A percentile compares a stretch with the other conserved stretches of the same genome.
Evolutionary conservation across 192 early-diverging fungal genomes (phyloP).

Genomic region (Entomortierella chlamydospora): DNA sequence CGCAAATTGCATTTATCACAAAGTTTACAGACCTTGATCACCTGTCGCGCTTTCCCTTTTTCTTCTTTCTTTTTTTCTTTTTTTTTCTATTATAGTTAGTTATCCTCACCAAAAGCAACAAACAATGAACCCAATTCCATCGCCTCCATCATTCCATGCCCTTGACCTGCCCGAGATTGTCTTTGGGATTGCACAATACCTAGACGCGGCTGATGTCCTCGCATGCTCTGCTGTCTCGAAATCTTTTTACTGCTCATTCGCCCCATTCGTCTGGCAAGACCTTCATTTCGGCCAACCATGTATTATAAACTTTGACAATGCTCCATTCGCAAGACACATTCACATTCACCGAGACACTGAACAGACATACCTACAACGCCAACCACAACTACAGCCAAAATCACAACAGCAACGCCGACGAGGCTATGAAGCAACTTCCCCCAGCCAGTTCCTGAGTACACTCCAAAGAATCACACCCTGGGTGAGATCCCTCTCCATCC

Average conservation of each 20-base stretch:
- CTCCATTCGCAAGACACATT: not conserved
- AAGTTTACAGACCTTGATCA: too few species aligned
- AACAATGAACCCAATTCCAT: not conserved
- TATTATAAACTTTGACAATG: not conserved
- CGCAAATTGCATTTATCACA: too few species aligned
- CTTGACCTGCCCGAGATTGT: conserved; percentile 17
- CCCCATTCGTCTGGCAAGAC: conserved; percentile 26
- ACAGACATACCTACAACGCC: not conserved
- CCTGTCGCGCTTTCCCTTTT: too few species aligned
- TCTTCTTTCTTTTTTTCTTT: too few species aligned
- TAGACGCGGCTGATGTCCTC: conserved; percentile 18
- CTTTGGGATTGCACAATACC: conserved; percentile 1
- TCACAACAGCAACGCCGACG: not conserved
- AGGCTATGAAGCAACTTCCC: too few species aligned
- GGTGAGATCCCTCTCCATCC: not conserved
- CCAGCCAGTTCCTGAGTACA: too few species aligned
- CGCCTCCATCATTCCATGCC: too few species aligned
- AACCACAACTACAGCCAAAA: not conserved
- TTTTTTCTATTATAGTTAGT: too few species aligned
- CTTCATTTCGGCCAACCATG: conserved; percentile 12
- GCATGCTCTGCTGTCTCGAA: conserved; percentile 8
- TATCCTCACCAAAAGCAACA: too few species aligned
- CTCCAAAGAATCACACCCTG: not conserved
- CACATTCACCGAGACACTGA: not conserved
- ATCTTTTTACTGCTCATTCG: conserved; percentile 5